Evolutionary conservation across 2,329 filamentous ascomycete species (phyloP), one percentile per base, ranked within the genome.

Genomic region (Didymella glomerata): DNA sequence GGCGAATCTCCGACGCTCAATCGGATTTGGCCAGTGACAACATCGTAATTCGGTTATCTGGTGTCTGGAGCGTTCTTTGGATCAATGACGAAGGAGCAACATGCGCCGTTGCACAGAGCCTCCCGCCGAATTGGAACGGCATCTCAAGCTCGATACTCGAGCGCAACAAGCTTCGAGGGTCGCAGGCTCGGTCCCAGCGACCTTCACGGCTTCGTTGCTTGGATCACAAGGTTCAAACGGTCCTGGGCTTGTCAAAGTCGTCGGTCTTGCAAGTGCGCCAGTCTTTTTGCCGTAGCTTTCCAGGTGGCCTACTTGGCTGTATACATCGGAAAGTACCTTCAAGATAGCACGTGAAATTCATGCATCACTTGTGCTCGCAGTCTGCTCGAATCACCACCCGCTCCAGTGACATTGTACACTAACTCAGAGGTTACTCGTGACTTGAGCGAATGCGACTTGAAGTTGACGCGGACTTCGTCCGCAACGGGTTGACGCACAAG

Each of bases 141-240:
- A n/a, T 41, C 7, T 32, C 20, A 28, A 46, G 25, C 45, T 34
- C 28, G 24, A 42, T 20, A 4, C 34, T 34, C 42, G n/a, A 24
- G 20, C 16, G 25, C 16, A 28, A 27, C 41, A 36, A 51, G 34
- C n/a, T 38, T 14, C n/a, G 41, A 28, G n/a, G 36, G 22, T 48
- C 27, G 32, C 47, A 20, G 30, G 24, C 20, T 32, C 13, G 32
- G 22, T 20, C 16, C 16, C 45, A 45, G 16, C 8, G 30, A 24
- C 9, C 44, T 53, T n/a, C 28, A 52, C n/a, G 20, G 42, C 54
- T 48, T 36, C 48, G 20, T 24, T 10, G 22, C 20, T 40, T 45
- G 45, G 25, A 13, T 10, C n/a, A 41, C 36, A 30, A 27, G 28
- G n/a, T 40, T 30, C 13, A 40, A 11, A 44, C 38, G 44, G 36